Conservation (phyloP, 2,329 filamentous ascomycete genomes). For the Dactylellina parvicollis region DNA sequence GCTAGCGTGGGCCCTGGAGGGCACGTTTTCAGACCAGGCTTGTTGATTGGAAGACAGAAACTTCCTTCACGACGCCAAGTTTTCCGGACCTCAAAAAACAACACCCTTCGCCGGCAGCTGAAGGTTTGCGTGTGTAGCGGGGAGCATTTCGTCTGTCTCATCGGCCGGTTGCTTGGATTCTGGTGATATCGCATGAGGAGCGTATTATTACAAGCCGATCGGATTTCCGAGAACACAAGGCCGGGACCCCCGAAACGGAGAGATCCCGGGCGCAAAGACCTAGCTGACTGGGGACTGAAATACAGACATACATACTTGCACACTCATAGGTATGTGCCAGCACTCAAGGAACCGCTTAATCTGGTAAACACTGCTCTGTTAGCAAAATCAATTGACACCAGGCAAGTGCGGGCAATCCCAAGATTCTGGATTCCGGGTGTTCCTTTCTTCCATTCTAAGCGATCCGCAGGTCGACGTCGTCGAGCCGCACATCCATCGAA, state of each 20-base stretch:
- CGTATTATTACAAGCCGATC: too few species aligned
- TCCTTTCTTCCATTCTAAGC: slow-evolving; percentile 1
- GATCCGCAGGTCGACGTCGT: slow-evolving; percentile 20
- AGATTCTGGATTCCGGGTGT: background rate
- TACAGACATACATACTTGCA: too few species aligned
- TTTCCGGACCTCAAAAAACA: slow-evolving; percentile 37
- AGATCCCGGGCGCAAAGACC: background rate
- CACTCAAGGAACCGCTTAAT: too few species aligned
- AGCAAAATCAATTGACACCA: background rate
- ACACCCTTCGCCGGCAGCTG: slow-evolving; percentile 33
- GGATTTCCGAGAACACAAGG: background rate
- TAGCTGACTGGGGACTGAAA: too few species aligned
- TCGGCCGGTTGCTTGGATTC: too few species aligned
- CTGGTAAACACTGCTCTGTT: too few species aligned
- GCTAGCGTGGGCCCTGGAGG: slow-evolving; percentile 7
- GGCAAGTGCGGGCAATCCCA: background rate
- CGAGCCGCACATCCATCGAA: background rate
- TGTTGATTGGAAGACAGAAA: slow-evolving; percentile 35
- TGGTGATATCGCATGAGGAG: too few species aligned
- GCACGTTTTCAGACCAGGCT: slow-evolving; percentile 43
- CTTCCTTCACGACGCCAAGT: slow-evolving; percentile 26
- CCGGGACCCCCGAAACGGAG: background rate
- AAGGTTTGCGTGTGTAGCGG: slow-evolving; percentile 17
- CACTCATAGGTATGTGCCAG: too few species aligned
- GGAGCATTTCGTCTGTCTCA: background rate